These are phyloP conservation scores for Lignosus rhinocerotis DNA, from an alignment of 1,284 basidiomycete genomes.

Conservation along the genomic window DNA sequence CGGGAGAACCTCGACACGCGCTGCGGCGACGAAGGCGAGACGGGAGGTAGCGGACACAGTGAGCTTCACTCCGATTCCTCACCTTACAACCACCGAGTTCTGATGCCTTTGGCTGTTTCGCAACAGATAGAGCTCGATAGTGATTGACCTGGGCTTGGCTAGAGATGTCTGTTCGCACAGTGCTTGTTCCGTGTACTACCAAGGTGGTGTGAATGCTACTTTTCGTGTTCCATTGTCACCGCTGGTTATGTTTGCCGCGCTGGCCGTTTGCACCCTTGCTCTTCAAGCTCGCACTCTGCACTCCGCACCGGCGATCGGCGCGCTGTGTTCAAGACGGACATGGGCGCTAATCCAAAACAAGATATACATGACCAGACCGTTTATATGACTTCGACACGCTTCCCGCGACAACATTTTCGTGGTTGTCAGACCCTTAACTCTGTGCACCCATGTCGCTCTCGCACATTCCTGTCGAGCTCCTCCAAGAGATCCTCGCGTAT, in stretches of 20 bases:
- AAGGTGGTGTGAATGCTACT: neutral
- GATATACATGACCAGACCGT: too few species aligned
- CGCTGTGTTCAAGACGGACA: too few species aligned
- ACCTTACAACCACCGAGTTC: neutral
- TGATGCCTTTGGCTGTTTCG: neutral
- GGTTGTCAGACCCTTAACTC: too few species aligned
- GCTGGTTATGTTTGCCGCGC: too few species aligned
- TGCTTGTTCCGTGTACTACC: constrained; percentile 7
- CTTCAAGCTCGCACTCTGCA: too few species aligned
- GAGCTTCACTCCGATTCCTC: neutral
- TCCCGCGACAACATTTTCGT: too few species aligned
- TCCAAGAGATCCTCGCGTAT: constrained; percentile 27
- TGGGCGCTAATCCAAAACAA: too few species aligned
- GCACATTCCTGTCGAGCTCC: constrained; percentile 28
- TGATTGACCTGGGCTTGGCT: constrained; percentile 13
- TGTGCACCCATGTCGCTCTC: constrained; percentile 12
- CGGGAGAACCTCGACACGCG: constrained; percentile 44
- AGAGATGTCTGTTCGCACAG: neutral
- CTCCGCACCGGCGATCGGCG: too few species aligned
- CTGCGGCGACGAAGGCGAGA: constrained; percentile 30
- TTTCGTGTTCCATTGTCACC: too few species aligned
- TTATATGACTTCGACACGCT: too few species aligned
- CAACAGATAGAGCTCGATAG: constrained; percentile 28
- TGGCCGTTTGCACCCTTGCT: too few species aligned
- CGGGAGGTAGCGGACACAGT: constrained; percentile 32